Base-by-base conservation (phyloP, 1,284 basidiomycete genomes). In the Athelia psychrophila region DNA sequence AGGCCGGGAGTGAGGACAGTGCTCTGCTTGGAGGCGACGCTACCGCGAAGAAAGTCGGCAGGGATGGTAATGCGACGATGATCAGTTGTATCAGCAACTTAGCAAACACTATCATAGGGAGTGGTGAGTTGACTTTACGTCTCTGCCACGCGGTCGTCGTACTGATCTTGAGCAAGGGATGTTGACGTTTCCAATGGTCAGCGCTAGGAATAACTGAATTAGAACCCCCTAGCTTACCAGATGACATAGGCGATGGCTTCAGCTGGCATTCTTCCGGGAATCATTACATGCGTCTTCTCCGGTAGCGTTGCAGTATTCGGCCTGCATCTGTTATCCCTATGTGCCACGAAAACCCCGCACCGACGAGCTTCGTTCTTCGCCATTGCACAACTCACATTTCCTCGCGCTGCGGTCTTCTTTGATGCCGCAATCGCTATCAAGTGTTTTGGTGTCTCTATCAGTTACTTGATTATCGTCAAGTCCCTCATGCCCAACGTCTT, bases 391-490 rank as follows among this genome's bases (percentile, higher is more conserved):
- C 73, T 97, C 56, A 95, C 95, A 0, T 96, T 93, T 63, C 93
- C 93, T 18, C 79, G 76, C 33, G 89, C 88, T 0, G 88, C 90
- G 0, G 76, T 92, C 50, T 90, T 92, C 66, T 94, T 96, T 61
- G 93, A 99, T 69, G 81, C 87, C 2, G 95, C 96, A 6, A 98
- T 99, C 61, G 95, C 95, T 2, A 88, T 91, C 67, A 98, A 98
- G 68, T 98, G 94, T 68, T 96, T 96, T 66, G 97, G 97, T 27
- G 97, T 99, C 8, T 95, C 92, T 33, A 90, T 97, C 60, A 96
- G 90, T 63, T 96, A 95, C 66, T 78, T 95, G 49, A 95, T 98
- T 63, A 95, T 98, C 59, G 88, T 96, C 72, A 97, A 97, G 73
- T 86, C 88, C 5, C 80, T 98, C 48, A 91, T 98, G 81, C 96